Percentiles rank a stretch among this genome's conserved stretches.
phyloP scores from a whole-genome alignment of 305 asterid genomes.

The Petunia hybrid region DNA sequence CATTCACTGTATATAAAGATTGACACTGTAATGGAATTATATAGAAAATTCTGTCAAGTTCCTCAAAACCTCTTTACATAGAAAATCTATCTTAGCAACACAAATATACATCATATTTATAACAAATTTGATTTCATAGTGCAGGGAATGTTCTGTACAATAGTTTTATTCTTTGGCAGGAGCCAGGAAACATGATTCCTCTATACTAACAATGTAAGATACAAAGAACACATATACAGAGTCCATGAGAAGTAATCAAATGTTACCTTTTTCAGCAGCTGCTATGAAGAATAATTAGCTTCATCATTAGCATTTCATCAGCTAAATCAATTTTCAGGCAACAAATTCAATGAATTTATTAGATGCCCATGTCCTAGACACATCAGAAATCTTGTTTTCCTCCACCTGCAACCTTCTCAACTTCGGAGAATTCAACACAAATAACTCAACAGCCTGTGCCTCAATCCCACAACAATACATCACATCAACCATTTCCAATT shows the following conservation, averaged over 20 bases:
- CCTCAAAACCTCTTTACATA: no score
- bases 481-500: conserved; percentile 59
- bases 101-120: neutral
- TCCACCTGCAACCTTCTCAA: conserved; percentile 67
- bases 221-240: neutral
- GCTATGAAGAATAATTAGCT: neutral
- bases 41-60: no score
- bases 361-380: conserved; percentile 45
- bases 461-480: conserved; percentile 55
- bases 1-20: no score
- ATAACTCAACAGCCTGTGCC: conserved; percentile 54
- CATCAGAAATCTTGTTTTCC: conserved; percentile 56
- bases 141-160: conserved; percentile 15
- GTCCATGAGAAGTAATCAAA: conserved; percentile 1
- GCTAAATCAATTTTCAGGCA: conserved; percentile 38
- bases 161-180: neutral
- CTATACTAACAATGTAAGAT: neutral
- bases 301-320: neutral
- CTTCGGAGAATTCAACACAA: conserved; percentile 46
- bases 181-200: neutral
- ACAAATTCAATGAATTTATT: conserved; percentile 54
- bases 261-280: conserved; percentile 1
- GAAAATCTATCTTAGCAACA: neutral
- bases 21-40: no score
- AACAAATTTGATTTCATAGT: neutral